These are phyloP conservation scores for Amanita jacksonii DNA, from an alignment of 768 basidiomycete species.

Conservation along the genomic window DNA sequence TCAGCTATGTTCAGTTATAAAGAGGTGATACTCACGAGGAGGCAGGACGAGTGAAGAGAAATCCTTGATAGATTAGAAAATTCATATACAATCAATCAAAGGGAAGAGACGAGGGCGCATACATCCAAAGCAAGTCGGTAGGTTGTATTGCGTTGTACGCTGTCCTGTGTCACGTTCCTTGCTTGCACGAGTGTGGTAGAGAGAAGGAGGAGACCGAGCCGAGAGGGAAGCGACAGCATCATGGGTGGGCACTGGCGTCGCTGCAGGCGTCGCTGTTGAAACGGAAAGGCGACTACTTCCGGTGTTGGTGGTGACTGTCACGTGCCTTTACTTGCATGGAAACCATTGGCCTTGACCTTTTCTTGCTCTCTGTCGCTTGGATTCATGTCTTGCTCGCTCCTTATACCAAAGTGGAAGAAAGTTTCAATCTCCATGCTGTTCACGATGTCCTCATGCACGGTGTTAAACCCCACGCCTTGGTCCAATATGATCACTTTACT, in stretches of 20 bases:
- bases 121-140: neutral
- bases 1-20: too few relatives aligned
- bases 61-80: conserved; percentile 6
- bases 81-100: neutral
- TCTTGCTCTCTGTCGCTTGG: conserved; percentile 45
- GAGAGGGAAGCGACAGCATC: neutral
- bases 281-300: too few relatives aligned
- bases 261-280: too few relatives aligned
- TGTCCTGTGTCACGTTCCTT: neutral
- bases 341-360: conserved; percentile 28
- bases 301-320: too few relatives aligned
- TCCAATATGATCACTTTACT: conserved; percentile 80
- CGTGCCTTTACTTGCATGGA: too few relatives aligned
- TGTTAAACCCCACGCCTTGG: conserved; percentile 15
- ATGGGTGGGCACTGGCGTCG: neutral
- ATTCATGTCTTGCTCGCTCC: conserved; percentile 71
- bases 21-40: conserved; percentile 10
- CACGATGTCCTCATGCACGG: conserved; percentile 87
- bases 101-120: neutral
- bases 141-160: neutral
- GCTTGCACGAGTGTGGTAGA: neutral
- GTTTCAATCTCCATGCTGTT: conserved; percentile 86
- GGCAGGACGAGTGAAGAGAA: conserved; percentile 16
- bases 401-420: conserved; percentile 96
- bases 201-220: neutral